Base-by-base conservation (phyloP, 148 eudicot species). In the Mesembryanthemum crystallinum region DNA sequence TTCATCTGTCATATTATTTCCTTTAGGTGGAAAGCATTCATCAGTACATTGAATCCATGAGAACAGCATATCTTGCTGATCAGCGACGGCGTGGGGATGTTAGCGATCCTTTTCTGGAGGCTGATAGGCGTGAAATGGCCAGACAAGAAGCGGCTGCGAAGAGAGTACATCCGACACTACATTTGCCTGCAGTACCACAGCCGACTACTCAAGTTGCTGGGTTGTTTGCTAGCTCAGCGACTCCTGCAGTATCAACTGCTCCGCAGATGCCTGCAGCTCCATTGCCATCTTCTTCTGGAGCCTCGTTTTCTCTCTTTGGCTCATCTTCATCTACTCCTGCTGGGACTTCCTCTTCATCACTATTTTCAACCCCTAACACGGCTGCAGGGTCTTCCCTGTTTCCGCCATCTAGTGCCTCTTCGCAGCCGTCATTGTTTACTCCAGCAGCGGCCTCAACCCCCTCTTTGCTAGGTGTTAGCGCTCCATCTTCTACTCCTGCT, bases 1-100 rank as follows among this genome's bases (percentile, higher is more conserved):
- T 71, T 42, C 24, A 8, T 54, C 23, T 58, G 73, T 18, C 12
- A 9, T 51, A 64, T 54, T 39, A 13, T 80, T 59, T 59, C 35
- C 55, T 69, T 32, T 66, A 95, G 99, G 97, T 91, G 69, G 99
- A 95, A 79, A 92, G 96, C 84, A 95, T 92, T 82, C 99, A 95
- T 83, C 99, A 95, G 78, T 90, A 95, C 80, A 89, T 95, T 42
- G 99, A 89, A 77, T 95, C 97, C 69, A 95, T 95, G 99, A 92
- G 88, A 83, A 74, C 97, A 69, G 98, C 97, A 37, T 95, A 95
- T 71, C 96, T 95, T 73, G 89, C 88, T 71, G 97, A 95, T 69
- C 97, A 90, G 76, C 94, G 92, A 33, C 89, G 86, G 17, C 83
- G 92, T 58, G 98, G 98, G 33, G 97, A 95, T 45, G 87, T 68